These are phyloP conservation scores for Mycena vulgaris DNA, from an alignment of 768 basidiomycete genomes.

Conservation along the genomic window DNA sequence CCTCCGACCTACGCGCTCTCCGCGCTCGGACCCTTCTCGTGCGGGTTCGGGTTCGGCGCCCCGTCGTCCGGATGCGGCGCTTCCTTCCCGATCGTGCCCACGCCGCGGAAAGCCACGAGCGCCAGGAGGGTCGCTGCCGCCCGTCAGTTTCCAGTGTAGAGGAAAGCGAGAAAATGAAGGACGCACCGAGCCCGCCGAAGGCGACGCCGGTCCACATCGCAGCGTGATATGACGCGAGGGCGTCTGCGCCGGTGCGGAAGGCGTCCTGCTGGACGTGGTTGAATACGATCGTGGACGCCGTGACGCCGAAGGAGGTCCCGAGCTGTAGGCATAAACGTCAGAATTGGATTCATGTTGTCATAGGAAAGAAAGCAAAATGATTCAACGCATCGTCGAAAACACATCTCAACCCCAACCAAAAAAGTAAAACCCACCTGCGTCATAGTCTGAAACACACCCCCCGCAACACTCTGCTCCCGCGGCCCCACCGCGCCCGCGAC, in stretches of 20 bases:
- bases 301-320: conserved; percentile 70
- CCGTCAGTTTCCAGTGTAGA: no score
- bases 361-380: neutral
- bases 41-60: no score
- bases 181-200: conserved; percentile 30
- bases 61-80: no score
- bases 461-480: conserved; percentile 71
- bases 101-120: no score
- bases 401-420: no score
- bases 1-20: no score
- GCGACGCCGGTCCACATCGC: conserved; percentile 35
- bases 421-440: conserved; percentile 57
- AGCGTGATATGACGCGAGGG: conserved; percentile 31
- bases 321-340: conserved; percentile 55
- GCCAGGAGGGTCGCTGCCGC: no score
- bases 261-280: conserved; percentile 55
- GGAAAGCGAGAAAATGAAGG: neutral
- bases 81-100: no score
- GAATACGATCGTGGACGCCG: conserved; percentile 71
- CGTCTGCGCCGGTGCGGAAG: conserved; percentile 39
- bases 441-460: conserved; percentile 75
- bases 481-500: conserved; percentile 67
- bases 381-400: no score
- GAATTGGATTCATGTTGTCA: neutral
- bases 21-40: no score